These are phyloP conservation scores for Triticum turgidum DNA, from an alignment of 176 grass and related monocot species.

Conservation along the genomic window DNA sequence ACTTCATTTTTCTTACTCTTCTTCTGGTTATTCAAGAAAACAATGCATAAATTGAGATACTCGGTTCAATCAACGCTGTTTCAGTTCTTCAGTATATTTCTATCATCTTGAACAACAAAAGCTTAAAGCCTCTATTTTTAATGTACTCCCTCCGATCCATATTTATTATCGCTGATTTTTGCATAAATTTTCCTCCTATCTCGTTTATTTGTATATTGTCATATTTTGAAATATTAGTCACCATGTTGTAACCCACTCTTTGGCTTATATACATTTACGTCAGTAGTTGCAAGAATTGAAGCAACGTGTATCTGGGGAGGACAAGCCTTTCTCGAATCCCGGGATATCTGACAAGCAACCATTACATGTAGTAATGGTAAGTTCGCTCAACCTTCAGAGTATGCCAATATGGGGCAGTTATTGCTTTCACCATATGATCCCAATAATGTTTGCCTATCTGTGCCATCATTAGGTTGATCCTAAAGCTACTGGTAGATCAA, in stretches of 20 bases:
- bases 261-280: constrained; percentile 55
- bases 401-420: neutral
- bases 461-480: constrained; percentile 84
- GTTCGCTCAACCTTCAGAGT: constrained; percentile 2
- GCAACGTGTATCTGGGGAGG: constrained; percentile 76
- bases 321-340: constrained; percentile 73
- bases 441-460: constrained; percentile 26
- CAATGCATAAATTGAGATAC: constrained; percentile 5
- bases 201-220: neutral
- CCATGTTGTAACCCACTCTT: constrained; percentile 5
- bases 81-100: constrained; percentile 19
- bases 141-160: neutral
- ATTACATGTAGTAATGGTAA: constrained; percentile 97
- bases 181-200: neutral
- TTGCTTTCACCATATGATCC: constrained; percentile 27
- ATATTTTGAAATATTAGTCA: neutral
- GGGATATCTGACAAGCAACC: constrained; percentile 98
- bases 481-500: constrained; percentile 83
- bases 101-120: constrained; percentile 16
- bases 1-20: neutral
- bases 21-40: neutral
- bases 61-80: neutral
- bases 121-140: neutral
- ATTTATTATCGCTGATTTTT: too few species aligned
- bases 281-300: constrained; percentile 99